These are phyloP conservation scores for Jaltomata sinuosa DNA, from an alignment of 257 asterid genomes.

Conservation along the genomic window DNA sequence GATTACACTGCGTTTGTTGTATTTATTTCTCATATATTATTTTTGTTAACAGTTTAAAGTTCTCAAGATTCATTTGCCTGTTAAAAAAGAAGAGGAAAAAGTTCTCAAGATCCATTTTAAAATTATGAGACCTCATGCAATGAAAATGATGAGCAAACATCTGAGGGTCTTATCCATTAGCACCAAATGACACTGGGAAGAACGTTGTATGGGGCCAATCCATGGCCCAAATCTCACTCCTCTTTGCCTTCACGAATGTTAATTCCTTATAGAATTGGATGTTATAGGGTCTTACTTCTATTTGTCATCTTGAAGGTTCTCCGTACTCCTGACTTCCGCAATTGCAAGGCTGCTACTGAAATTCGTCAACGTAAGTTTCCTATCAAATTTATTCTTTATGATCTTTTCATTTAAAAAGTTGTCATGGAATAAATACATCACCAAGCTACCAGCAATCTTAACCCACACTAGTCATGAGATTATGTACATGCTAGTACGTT, in stretches of 20 bases:
- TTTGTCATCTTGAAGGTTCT: constrained; percentile 57
- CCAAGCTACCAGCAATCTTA: neutral
- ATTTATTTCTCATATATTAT: neutral
- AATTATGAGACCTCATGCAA: neutral
- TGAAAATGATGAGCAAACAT: neutral
- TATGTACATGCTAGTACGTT: neutral
- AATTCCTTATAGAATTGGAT: neutral
- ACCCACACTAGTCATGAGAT: neutral
- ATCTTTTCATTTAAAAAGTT: neutral
- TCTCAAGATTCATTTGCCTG: neutral
- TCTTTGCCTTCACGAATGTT: neutral
- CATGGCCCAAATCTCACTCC: neutral
- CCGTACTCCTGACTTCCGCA: constrained; percentile 70
- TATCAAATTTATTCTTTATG: neutral
- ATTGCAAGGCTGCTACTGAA: constrained; percentile 75
- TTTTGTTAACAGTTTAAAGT: neutral
- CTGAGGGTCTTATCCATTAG: neutral
- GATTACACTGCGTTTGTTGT: neutral
- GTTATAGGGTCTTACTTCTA: neutral
- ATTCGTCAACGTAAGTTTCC: constrained; percentile 52
- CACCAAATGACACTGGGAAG: neutral
- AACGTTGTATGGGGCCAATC: neutral
- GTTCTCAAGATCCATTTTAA: neutral
- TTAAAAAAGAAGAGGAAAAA: neutral
- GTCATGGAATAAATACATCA: neutral